phyloP scores from a whole-genome alignment of 306 rosid species.

The Astragalus membranaceus region DNA sequence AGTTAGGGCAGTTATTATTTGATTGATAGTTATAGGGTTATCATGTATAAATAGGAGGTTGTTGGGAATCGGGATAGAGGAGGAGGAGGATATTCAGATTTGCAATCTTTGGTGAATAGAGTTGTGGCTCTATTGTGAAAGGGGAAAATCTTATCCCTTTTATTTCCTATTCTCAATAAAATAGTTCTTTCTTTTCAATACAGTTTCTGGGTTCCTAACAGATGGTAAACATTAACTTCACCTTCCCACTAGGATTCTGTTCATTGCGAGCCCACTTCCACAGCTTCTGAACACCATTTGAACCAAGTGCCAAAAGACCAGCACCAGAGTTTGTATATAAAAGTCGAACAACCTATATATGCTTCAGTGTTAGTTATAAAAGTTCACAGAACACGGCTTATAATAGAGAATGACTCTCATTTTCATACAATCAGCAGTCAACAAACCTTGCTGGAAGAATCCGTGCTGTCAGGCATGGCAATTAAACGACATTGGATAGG shows the following conservation, averaged over 20 bases:
- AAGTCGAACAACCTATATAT: slow-evolving; percentile 65
- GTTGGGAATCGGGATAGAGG: no score
- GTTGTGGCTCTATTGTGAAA: no score
- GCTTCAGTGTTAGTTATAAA: neutral
- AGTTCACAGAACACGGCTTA: slow-evolving; percentile 7
- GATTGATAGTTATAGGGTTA: no score
- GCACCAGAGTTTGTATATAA: slow-evolving; percentile 69
- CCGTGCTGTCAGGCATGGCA: slow-evolving; percentile 71
- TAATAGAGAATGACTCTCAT: neutral
- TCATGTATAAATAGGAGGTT: no score
- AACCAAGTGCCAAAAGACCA: slow-evolving; percentile 85
- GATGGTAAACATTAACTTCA: slow-evolving; percentile 9
- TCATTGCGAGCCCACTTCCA: slow-evolving; percentile 87
- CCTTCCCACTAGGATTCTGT: slow-evolving; percentile 72
- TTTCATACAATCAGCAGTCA: slow-evolving; percentile 13
- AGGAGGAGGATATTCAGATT: no score
- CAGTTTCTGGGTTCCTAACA: no score
- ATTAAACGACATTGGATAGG: slow-evolving; percentile 62
- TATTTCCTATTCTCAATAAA: no score
- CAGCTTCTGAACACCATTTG: slow-evolving; percentile 77
- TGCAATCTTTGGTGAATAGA: no score
- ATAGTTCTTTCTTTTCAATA: no score
- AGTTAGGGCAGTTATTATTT: no score
- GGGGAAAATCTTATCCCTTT: no score
- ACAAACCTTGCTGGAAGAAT: slow-evolving; percentile 75